These are phyloP conservation scores for Cicer bijugum DNA, from an alignment of 306 rosid species.

Conservation along the genomic window DNA sequence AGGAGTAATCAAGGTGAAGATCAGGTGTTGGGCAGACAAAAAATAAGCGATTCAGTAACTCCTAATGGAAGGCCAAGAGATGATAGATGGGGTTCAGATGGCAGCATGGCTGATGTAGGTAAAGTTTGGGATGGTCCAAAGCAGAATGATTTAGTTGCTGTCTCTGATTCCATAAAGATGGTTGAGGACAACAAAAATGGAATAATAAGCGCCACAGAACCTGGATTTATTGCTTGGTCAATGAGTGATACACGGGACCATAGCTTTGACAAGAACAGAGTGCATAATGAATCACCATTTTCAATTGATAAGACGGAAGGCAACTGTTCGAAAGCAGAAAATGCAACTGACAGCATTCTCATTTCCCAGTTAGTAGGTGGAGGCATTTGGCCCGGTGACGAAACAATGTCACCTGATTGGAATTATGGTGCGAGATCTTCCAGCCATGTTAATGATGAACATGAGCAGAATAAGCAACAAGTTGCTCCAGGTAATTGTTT, in stretches of 20 bases:
- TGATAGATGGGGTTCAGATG: constrained; percentile 57
- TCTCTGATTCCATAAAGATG: constrained; percentile 50
- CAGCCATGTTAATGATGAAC: constrained; percentile 51
- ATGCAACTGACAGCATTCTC: constrained; percentile 45
- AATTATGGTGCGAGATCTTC: constrained; percentile 58
- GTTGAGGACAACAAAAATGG: constrained; percentile 52
- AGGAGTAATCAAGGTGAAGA: constrained; percentile 58
- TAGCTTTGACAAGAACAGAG: constrained; percentile 55
- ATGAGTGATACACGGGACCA: constrained; percentile 54
- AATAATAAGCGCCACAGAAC: constrained; percentile 47
- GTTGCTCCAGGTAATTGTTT: constrained; percentile 56
- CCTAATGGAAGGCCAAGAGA: constrained; percentile 63
- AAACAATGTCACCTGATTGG: constrained; percentile 94
- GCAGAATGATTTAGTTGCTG: constrained; percentile 51
- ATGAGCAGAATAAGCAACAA: constrained; percentile 50
- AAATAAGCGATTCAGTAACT: constrained; percentile 58
- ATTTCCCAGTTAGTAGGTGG: constrained; percentile 54
- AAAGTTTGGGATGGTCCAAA: constrained; percentile 57
- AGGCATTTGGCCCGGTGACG: constrained; percentile 82
- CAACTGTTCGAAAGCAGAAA: constrained; percentile 56
- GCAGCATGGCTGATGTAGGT: constrained; percentile 53
- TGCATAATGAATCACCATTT: constrained; percentile 47
- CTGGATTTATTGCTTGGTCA: constrained; percentile 58
- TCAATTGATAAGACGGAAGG: constrained; percentile 61
- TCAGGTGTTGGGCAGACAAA: constrained; percentile 53